phyloP scores from a whole-genome alignment of 2,329 filamentous ascomycete species.

The Colletotrichum horii region DNA sequence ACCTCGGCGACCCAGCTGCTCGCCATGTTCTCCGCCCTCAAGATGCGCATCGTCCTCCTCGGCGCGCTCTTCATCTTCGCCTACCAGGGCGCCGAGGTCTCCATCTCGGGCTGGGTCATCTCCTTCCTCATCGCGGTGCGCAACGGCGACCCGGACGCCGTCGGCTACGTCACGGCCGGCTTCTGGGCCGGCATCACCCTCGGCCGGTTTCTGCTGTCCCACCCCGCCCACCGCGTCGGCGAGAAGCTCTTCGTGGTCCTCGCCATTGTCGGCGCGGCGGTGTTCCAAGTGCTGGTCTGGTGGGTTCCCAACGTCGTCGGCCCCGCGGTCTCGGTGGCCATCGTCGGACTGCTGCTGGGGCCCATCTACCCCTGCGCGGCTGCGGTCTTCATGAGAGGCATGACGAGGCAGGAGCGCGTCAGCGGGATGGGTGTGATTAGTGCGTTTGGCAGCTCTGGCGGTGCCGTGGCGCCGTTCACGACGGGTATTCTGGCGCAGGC shows the following conservation, averaged over 20 bases:
- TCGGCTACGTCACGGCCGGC: constrained; percentile 80
- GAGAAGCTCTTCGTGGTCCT: constrained; percentile 73
- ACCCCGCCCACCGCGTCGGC: constrained; percentile 69
- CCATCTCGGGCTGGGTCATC: constrained; percentile 86
- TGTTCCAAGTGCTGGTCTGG: constrained; percentile 82
- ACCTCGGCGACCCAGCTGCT: constrained; percentile 31
- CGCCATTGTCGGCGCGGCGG: constrained; percentile 64
- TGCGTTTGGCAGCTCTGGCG: constrained; percentile 72
- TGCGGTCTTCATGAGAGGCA: constrained; percentile 64
- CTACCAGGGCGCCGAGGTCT: constrained; percentile 86
- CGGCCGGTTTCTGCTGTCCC: constrained; percentile 74
- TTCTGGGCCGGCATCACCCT: constrained; percentile 78
- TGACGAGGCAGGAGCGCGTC: constrained; percentile 65
- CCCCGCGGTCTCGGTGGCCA: constrained; percentile 68
- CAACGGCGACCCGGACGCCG: constrained; percentile 69
- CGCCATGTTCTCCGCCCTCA: constrained; percentile 53
- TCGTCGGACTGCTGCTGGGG: constrained; percentile 78
- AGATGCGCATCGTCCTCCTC: constrained; percentile 68
- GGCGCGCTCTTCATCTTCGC: constrained; percentile 84
- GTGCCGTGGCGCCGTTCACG: constrained; percentile 69
- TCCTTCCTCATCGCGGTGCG: constrained; percentile 80
- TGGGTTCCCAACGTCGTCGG: constrained; percentile 76
- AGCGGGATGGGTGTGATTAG: constrained; percentile 71
- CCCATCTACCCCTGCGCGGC: constrained; percentile 80
- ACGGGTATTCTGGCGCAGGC: constrained; percentile 69